A percentile compares a stretch with the other conserved stretches of the same genome.
Evolutionary conservation across 371 early-diverging fungal genomes (phyloP).

Genomic region (Mortierella sp.): DNA sequence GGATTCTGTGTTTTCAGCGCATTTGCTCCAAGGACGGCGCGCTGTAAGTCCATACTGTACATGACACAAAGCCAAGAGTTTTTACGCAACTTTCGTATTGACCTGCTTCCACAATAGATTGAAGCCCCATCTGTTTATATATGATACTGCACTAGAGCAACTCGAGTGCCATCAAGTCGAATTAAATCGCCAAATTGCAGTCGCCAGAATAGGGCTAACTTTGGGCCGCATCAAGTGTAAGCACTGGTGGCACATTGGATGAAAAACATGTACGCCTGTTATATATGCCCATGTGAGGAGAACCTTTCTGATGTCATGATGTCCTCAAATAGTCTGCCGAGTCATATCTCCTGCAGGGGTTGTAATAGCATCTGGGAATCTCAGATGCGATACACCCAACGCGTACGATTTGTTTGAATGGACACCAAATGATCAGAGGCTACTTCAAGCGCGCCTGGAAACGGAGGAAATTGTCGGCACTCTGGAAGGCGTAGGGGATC

Average conservation of each 20-base stretch:
- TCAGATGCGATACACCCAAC: background rate
- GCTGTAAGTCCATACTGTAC: background rate
- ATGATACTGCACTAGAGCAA: slow-evolving; percentile 14
- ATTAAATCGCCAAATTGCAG: background rate
- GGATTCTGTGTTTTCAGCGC: slow-evolving; percentile 13
- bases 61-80: background rate
- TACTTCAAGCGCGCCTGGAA: slow-evolving; percentile 11
- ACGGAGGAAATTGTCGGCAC: slow-evolving; percentile 11
- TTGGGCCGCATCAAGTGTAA: slow-evolving; percentile 17
- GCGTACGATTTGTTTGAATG: slow-evolving; percentile 20
- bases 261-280: background rate
- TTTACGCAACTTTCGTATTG: background rate
- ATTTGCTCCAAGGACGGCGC: slow-evolving; percentile 13
- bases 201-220: slow-evolving; percentile 12
- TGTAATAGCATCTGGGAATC: slow-evolving; percentile 3
- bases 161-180: slow-evolving; percentile 29
- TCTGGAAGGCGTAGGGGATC: background rate
- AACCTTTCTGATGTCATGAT: too few relatives aligned
- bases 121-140: slow-evolving; percentile 23
- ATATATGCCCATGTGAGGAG: background rate
- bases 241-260: background rate
- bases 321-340: slow-evolving; percentile 8
- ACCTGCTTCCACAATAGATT: background rate
- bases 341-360: slow-evolving; percentile 3
- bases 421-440: slow-evolving; percentile 18